Conservation (phyloP, 805 yeast genomes). For the Ogataea salicorniae region DNA sequence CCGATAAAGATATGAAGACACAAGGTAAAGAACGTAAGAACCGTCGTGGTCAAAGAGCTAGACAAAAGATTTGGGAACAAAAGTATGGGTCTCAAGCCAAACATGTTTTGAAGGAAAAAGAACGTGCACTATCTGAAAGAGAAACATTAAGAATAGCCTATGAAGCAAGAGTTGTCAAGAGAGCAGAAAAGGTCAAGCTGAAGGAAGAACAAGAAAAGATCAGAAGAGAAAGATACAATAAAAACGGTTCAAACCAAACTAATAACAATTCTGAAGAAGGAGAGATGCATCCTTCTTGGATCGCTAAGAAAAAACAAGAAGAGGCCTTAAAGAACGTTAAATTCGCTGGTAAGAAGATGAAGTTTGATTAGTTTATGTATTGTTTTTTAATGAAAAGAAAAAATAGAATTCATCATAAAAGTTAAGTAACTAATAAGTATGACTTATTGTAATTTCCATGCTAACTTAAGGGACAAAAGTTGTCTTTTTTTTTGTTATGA, state of each 20-base stretch:
- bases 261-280: conserved; percentile 19
- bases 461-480: too few species aligned
- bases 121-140: conserved; percentile 48
- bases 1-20: conserved; percentile 43
- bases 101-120: conserved; percentile 68
- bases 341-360: conserved; percentile 81
- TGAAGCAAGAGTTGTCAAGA: conserved; percentile 67
- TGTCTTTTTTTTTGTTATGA: too few species aligned
- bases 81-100: conserved; percentile 83
- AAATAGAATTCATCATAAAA: too few species aligned
- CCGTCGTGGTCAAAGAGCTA: conserved; percentile 94
- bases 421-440: too few species aligned
- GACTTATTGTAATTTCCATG: too few species aligned
- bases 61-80: conserved; percentile 94
- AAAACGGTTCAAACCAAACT: background rate
- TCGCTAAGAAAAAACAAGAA: conserved; percentile 74
- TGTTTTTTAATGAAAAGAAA: background rate
- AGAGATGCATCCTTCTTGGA: conserved; percentile 95
- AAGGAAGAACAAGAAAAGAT: conserved; percentile 10
- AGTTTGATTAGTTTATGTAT: conserved; percentile 44
- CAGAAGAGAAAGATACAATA: too few species aligned
- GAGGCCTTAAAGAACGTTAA: conserved; percentile 58
- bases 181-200: conserved; percentile 43
- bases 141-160: conserved; percentile 57
- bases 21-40: conserved; percentile 63